Evolutionary conservation across 2,329 filamentous ascomycete genomes (phyloP).

Genomic region (Metarhizium album): DNA sequence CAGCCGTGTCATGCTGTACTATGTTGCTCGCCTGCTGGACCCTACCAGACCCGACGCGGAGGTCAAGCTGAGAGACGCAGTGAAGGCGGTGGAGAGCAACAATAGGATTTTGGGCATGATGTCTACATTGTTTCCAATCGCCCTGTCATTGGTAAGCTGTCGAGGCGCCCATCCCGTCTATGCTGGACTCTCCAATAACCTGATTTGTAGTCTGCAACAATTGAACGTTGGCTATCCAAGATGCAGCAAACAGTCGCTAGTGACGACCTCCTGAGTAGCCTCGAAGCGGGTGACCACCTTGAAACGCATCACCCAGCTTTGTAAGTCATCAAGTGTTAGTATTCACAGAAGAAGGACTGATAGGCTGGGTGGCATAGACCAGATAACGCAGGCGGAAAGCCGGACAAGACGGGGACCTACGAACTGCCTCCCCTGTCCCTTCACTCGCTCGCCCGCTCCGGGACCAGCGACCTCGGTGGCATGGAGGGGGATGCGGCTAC

Average conservation of each 20-base stretch:
- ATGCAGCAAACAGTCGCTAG: slow-evolving; percentile 20
- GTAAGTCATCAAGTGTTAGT: slow-evolving; percentile 5
- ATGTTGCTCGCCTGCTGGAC: slow-evolving; percentile 32
- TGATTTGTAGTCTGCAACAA: slow-evolving; percentile 21
- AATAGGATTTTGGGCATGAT: slow-evolving; percentile 25
- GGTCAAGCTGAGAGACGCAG: slow-evolving; percentile 25
- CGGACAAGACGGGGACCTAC: slow-evolving; percentile 9
- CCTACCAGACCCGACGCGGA: slow-evolving; percentile 23
- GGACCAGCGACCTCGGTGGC: slow-evolving; percentile 3
- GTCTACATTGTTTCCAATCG: slow-evolving; percentile 27
- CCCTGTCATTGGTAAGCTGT: slow-evolving; percentile 25
- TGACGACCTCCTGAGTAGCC: slow-evolving; percentile 11
- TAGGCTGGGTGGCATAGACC: slow-evolving; percentile 4
- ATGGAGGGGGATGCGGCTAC: slow-evolving; percentile 8
- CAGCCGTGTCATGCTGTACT: slow-evolving; percentile 36
- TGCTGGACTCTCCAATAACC: background rate
- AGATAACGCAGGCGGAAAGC: slow-evolving; percentile 4
- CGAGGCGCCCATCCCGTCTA: background rate
- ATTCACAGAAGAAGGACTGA: background rate
- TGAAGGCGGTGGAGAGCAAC: slow-evolving; percentile 29
- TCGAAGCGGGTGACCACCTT: slow-evolving; percentile 13
- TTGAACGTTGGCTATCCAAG: slow-evolving; percentile 28
- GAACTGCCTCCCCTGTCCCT: slow-evolving; percentile 14
- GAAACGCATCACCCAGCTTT: slow-evolving; percentile 12
- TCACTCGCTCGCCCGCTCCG: slow-evolving; percentile 12